phyloP scores from a whole-genome alignment of 179 eudicot species.

The Nepenthes alata region DNA sequence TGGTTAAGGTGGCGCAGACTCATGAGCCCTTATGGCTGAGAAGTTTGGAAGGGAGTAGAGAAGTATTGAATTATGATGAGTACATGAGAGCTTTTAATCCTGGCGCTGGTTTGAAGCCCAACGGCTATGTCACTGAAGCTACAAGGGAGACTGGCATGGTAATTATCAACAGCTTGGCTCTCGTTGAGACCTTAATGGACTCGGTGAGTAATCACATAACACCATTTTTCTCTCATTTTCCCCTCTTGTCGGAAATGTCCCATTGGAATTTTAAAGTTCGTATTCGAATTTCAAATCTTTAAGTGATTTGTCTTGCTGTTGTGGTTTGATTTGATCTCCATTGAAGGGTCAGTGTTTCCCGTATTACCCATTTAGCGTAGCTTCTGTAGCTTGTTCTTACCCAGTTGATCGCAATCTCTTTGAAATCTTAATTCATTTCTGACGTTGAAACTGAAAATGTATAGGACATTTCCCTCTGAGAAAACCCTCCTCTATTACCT shows the following conservation, averaged over 20 bases:
- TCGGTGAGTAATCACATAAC: constrained; percentile 31
- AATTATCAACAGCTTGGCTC: constrained; percentile 79
- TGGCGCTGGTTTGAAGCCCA: constrained; percentile 66
- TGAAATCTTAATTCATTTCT: no score
- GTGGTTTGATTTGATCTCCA: no score
- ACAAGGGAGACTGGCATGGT: constrained; percentile 85
- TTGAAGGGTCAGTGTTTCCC: no score
- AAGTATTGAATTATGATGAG: constrained; percentile 60
- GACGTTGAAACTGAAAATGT: no score
- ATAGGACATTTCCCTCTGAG: no score
- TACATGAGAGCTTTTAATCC: constrained; percentile 49
- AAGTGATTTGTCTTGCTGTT: no score
- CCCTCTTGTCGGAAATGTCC: background rate
- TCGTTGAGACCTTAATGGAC: constrained; percentile 89
- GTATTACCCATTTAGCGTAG: no score
- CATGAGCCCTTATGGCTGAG: constrained; percentile 77
- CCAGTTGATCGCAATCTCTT: no score
- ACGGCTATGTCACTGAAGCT: constrained; percentile 65
- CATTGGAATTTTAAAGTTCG: background rate
- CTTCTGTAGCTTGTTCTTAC: no score
- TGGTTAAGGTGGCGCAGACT: constrained; percentile 71
- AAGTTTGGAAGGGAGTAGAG: constrained; percentile 51
- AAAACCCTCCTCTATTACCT: no score
- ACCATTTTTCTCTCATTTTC: background rate
- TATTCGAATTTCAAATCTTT: background rate